phyloP scores from a whole-genome alignment of 495 filamentous ascomycete species.

The Neurospora sp. region DNA sequence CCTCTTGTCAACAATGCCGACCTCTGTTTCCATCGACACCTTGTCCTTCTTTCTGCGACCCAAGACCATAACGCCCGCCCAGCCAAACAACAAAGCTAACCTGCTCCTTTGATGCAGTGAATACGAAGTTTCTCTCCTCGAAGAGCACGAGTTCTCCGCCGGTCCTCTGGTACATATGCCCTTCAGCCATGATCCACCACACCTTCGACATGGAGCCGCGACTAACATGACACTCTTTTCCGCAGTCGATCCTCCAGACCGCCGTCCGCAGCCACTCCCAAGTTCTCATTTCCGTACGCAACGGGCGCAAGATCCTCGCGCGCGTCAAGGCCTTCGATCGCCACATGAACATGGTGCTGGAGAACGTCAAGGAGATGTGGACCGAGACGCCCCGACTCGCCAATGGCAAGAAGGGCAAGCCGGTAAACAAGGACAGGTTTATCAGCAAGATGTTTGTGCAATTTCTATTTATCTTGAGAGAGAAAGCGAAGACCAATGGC shows the following conservation, averaged over 20 bases:
- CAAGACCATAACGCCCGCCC: neutral
- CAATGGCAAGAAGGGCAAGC: constrained; percentile 73
- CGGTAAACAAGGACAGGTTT: constrained; percentile 96
- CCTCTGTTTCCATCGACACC: neutral
- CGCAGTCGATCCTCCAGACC: constrained; percentile 73
- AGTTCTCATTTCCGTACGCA: constrained; percentile 78
- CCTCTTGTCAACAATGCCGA: neutral
- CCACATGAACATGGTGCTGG: constrained; percentile 25
- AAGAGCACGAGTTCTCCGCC: constrained; percentile 82
- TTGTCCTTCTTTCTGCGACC: neutral
- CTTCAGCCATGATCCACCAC: constrained; percentile 32
- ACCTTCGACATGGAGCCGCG: neutral
- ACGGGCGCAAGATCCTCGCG: constrained; percentile 41
- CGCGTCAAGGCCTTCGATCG: constrained; percentile 40
- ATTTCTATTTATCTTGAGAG: neutral
- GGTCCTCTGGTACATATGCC: constrained; percentile 33
- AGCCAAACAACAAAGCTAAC: constrained; percentile 1
- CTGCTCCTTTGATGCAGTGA: constrained; percentile 42
- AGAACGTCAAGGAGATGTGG: constrained; percentile 88
- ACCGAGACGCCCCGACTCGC: constrained; percentile 76
- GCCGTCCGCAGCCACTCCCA: constrained; percentile 77
- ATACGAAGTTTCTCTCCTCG: constrained; percentile 79
- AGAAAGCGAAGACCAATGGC: constrained; percentile 4
- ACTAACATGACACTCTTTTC: neutral
- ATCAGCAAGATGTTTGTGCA: constrained; percentile 87